phyloP scores from a whole-genome alignment of 805 yeast genomes.

The Priceomyces melissophilus region DNA sequence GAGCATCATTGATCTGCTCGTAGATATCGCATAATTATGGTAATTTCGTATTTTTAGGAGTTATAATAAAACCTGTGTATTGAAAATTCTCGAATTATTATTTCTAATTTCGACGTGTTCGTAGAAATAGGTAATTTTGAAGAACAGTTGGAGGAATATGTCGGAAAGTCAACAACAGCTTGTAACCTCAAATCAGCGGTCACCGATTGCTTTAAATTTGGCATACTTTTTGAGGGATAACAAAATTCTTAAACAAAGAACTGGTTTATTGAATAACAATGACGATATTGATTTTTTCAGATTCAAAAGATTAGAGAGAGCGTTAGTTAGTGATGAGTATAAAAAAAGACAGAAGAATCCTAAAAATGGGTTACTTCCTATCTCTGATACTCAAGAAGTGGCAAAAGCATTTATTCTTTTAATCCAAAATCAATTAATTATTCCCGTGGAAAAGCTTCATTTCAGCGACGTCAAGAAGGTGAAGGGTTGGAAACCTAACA shows the following conservation, averaged over 20 bases:
- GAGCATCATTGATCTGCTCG: neutral
- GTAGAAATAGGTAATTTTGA: neutral
- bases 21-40: too few species aligned
- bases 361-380: slow-evolving; percentile 41
- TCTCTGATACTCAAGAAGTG: slow-evolving; percentile 50
- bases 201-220: slow-evolving; percentile 60
- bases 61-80: slow-evolving; percentile 2
- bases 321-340: slow-evolving; percentile 72
- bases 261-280: slow-evolving; percentile 69
- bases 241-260: slow-evolving; percentile 69
- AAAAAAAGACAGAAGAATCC: slow-evolving; percentile 48
- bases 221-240: slow-evolving; percentile 71
- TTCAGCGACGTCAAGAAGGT: slow-evolving; percentile 59
- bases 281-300: slow-evolving; percentile 79
- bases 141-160: neutral
- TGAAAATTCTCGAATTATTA: neutral
- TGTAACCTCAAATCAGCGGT: slow-evolving; percentile 15
- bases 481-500: slow-evolving; percentile 60
- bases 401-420: slow-evolving; percentile 59
- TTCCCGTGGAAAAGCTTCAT: slow-evolving; percentile 73
- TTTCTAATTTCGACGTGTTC: slow-evolving; percentile 1
- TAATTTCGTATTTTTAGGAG: neutral
- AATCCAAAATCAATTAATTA: slow-evolving; percentile 68
- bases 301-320: slow-evolving; percentile 78
- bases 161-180: slow-evolving; percentile 8